Evolutionary conservation across 371 early-diverging fungal species (phyloP).

Genomic region (Mortierella sp.): DNA sequence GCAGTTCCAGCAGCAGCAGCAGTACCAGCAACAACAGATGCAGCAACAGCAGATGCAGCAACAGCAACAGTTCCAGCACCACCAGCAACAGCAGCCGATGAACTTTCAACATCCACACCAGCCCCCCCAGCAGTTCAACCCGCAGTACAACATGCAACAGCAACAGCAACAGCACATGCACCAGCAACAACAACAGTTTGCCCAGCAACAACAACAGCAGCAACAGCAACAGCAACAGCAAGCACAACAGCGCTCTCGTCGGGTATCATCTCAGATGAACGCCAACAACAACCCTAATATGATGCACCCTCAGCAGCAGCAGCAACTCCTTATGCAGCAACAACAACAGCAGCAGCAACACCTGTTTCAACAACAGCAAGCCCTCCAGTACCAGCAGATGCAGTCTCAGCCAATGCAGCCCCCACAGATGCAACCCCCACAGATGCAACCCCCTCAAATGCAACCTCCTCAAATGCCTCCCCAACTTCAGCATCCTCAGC

Average conservation of each 20-base stretch:
- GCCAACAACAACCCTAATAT: slow-evolving; percentile 26
- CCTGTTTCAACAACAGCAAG: slow-evolving; percentile 37
- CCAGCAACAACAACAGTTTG: slow-evolving; percentile 12
- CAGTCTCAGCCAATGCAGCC: slow-evolving; percentile 14
- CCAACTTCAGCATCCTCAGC: slow-evolving; percentile 35
- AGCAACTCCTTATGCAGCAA: slow-evolving; percentile 35
- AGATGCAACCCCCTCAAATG: slow-evolving; percentile 6
- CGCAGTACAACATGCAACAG: slow-evolving; percentile 4
- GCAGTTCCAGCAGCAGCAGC: slow-evolving; percentile 14
- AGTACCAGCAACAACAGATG: not conserved
- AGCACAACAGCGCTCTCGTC: slow-evolving; percentile 30
- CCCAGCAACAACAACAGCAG: not conserved
- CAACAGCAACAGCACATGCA: slow-evolving; percentile 17
- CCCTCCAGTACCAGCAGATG: slow-evolving; percentile 43
- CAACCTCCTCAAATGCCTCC: slow-evolving; percentile 16
- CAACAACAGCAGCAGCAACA: slow-evolving; percentile 46
- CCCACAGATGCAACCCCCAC: slow-evolving; percentile 4
- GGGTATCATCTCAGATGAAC: slow-evolving; percentile 43
- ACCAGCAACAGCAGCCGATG: slow-evolving; percentile 6
- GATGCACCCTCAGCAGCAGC: slow-evolving; percentile 36
- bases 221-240: slow-evolving; percentile 15
- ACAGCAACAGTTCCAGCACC: not conserved
- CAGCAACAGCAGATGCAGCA: slow-evolving; percentile 11
- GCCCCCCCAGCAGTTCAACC: slow-evolving; percentile 6
- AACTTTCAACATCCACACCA: slow-evolving; percentile 17